Evolutionary conservation across 768 basidiomycete genomes (phyloP).

Genomic region (Rhodosporidiobolus odoratus): DNA sequence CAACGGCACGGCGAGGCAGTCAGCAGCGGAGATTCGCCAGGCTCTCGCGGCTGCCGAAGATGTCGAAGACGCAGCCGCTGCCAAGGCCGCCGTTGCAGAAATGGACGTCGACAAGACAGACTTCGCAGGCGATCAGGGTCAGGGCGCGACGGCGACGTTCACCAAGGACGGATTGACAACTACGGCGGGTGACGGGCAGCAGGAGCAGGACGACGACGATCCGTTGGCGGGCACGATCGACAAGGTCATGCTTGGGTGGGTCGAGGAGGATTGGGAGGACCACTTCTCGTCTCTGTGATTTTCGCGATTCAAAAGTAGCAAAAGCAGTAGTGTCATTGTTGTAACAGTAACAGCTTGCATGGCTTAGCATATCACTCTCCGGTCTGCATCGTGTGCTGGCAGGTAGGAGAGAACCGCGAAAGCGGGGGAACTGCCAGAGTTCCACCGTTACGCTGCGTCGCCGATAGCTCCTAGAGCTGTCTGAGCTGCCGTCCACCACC

Average conservation of each 20-base stretch:
- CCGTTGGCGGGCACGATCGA: constrained; percentile 66
- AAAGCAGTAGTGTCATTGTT: not conserved
- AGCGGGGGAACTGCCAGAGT: no score
- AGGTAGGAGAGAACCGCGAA: no score
- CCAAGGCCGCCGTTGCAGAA: constrained; percentile 72
- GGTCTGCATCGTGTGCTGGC: no score
- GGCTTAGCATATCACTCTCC: not conserved
- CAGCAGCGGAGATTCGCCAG: constrained; percentile 50
- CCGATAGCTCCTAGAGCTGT: no score
- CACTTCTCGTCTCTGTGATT: constrained; percentile 35
- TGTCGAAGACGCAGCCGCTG: constrained; percentile 76
- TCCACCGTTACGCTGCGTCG: no score
- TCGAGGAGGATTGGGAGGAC: constrained; percentile 47
- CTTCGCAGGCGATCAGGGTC: constrained; percentile 34
- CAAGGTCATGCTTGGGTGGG: constrained; percentile 69
- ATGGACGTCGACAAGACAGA: constrained; percentile 65
- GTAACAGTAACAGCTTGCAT: not conserved
- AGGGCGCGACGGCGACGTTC: constrained; percentile 39
- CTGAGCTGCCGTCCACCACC: no score
- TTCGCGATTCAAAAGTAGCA: no score
- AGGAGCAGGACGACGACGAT: constrained; percentile 46
- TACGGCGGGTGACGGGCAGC: constrained; percentile 50
- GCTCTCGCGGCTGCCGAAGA: constrained; percentile 84
- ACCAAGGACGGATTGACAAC: constrained; percentile 48
- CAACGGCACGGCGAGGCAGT: constrained; percentile 38